Base-by-base conservation (phyloP, 345 rosid species). In the Gossypium rotundifolium region DNA sequence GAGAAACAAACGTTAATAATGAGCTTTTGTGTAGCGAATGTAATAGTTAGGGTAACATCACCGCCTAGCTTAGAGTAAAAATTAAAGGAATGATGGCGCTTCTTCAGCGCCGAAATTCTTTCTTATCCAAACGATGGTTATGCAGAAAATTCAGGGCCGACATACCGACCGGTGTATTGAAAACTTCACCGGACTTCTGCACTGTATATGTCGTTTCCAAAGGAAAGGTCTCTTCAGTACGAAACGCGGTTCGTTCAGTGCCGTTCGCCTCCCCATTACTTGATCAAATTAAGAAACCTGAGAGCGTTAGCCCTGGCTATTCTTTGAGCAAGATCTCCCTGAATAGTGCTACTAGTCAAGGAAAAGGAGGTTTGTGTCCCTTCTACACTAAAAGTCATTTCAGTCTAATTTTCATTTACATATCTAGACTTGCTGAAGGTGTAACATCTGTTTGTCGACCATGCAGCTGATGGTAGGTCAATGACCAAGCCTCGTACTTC, bases 151-250 rank as follows among this genome's bases (percentile, higher is more conserved):
- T 95, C 79, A 95, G 82, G 88, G 73, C 88, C 8, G 93, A 88
- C 77, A 69, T 86, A 38, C 88, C 98, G 0, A 87, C 84, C 83
- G 27, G 77, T 73, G 90, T 89, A 22, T 76, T 85, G 0, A 95
- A 90, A 81, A 83, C 77, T 18, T 90, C 87, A 69, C 97, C 97
- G 1, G 99, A 89, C 78, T 95, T 95, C 82, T 95, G 98, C 77
- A 90, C 77, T 3, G 93, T 93, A 18, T 93, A 87, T 72, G 85
- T 91, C 72, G 84, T 93, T 74, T 82, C 91, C 11, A 95, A 93
- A 84, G 91, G 93, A 74, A 95, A 89, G 82, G 53, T 91, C 17
- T 88, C 96, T 63, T 84, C 97, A 0, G 72, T 83, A 7, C 75
- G 87, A 22, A 65, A 83, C 65, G 92, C 98, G 44, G 57, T 87